These are phyloP conservation scores for Fraxinus latifolia DNA, from an alignment of 305 asterid species.

Conservation along the genomic window DNA sequence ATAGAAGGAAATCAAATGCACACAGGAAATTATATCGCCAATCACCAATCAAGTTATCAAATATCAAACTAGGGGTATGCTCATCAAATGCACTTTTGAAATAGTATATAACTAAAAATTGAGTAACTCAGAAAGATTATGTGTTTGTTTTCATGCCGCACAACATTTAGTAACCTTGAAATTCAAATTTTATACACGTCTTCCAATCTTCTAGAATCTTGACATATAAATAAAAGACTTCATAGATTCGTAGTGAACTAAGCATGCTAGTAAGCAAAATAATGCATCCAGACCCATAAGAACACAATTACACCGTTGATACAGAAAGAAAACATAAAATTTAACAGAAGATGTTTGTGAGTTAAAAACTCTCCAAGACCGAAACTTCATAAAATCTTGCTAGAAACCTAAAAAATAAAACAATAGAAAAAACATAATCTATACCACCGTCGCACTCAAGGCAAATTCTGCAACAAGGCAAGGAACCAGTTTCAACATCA, in stretches of 20 bases:
- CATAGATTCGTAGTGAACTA: not conserved
- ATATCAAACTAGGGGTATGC: not conserved
- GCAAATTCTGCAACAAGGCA: conserved; percentile 54
- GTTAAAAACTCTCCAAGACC: not conserved
- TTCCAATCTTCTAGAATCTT: not conserved
- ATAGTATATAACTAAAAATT: not conserved
- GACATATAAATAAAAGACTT: not conserved
- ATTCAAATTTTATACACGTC: not conserved
- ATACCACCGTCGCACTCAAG: conserved; percentile 48
- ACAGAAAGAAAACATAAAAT: not conserved
- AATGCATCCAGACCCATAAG: not conserved
- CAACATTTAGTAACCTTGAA: not conserved
- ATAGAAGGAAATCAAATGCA: not conserved
- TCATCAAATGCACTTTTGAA: conserved; percentile 3
- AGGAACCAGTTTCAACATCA: conserved; percentile 46
- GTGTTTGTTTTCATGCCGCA: not conserved
- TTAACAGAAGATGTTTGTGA: not conserved
- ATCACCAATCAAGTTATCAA: not conserved
- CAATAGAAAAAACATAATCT: not conserved
- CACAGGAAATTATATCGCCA: not conserved
- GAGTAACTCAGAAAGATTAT: not conserved
- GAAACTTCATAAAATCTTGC: not conserved
- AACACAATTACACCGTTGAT: not conserved
- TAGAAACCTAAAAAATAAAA: not conserved
- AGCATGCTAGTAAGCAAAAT: not conserved